These are phyloP conservation scores for Chiua virens DNA, from an alignment of 768 basidiomycete genomes.

Conservation along the genomic window DNA sequence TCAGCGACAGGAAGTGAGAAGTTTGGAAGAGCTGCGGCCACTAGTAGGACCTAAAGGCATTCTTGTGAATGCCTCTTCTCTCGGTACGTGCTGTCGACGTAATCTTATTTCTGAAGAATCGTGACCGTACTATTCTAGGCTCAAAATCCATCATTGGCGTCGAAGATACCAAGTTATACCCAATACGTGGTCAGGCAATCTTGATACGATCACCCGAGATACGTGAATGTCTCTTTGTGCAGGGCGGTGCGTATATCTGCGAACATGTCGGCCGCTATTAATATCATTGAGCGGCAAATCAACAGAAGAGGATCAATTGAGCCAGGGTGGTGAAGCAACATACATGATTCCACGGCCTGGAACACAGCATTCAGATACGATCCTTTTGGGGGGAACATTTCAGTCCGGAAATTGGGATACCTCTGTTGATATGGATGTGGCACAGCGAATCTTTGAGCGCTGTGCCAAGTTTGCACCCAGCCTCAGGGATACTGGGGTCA, in stretches of 20 bases:
- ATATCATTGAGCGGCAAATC: not conserved
- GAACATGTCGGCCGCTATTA: not conserved
- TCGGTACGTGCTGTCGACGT: conserved; percentile 40
- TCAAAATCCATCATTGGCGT: conserved; percentile 77
- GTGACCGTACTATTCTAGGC: conserved; percentile 35
- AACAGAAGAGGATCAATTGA: conserved; percentile 20
- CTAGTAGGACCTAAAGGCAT: conserved; percentile 36
- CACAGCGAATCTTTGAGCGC: conserved; percentile 46
- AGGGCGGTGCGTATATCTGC: conserved; percentile 22
- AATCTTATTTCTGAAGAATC: not conserved
- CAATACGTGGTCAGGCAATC: conserved; percentile 84
- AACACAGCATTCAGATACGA: conserved; percentile 38
- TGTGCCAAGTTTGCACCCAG: conserved; percentile 41
- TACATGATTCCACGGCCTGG: conserved; percentile 68
- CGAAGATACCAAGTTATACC: conserved; percentile 71
- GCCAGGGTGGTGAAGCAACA: conserved; percentile 32
- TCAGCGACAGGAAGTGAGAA: conserved; percentile 40
- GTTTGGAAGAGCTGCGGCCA: conserved; percentile 47
- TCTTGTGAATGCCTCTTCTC: conserved; percentile 57
- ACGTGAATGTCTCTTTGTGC: conserved; percentile 31
- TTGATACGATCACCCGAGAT: conserved; percentile 70
- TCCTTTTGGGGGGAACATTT: conserved; percentile 60
- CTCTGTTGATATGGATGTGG: conserved; percentile 42
- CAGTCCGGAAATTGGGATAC: conserved; percentile 50
- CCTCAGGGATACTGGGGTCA: conserved; percentile 33